Evolutionary conservation across 345 rosid species (phyloP), one percentile per base, ranked within the genome.

Genomic region (Moricandia arvensis): DNA sequence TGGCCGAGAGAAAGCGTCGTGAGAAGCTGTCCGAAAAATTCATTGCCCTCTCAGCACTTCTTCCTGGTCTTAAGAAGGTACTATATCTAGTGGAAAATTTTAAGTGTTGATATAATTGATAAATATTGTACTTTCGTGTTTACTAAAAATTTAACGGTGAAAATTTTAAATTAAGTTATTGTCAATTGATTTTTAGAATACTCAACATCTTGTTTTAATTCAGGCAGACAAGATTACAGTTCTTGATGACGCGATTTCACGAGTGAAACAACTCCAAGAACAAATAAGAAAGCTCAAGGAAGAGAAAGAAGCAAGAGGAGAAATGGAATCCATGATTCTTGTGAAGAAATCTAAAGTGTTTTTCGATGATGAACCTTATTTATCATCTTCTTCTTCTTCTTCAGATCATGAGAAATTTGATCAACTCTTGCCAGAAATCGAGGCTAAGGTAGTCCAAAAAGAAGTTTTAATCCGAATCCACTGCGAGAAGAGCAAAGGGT

Each of bases 211-310:
- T 31, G 1, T 71, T 26, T 30, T 51, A 17, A 9, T 34, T 4
- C 82, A 93, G 96, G 80, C 80, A 62, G 98, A 90, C 77, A 92
- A 87, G 74, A 77, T 90, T 15, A 85, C 97, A 1, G 75, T 92
- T 35, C 89, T 92, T 8, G 91, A 81, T 33, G 89, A 90, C 4
- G 87, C 96, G 4, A 84, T 84, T 53, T 84, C 86, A 74, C 85
- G 86, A 68, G 8, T 86, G 73, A 86, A 86, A n/a, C n/a, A n/a
- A n/a, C n/a, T n/a, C n/a, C n/a, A n/a, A n/a, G n/a, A n/a, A n/a
- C n/a, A n/a, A n/a, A 82, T 88, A 27, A 78, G 77, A 69, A 70
- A 63, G 12, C 86, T 93, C 0, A 90, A 89, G 47, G 90, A 86
- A 69, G 91, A 85, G 59, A 83, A 85, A 75, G 65, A 81, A 38